Percentiles rank a stretch among this genome's conserved stretches.
Evolutionary conservation across 441 rosid genomes (phyloP).

Genomic region (Aquilaria agallochum): DNA sequence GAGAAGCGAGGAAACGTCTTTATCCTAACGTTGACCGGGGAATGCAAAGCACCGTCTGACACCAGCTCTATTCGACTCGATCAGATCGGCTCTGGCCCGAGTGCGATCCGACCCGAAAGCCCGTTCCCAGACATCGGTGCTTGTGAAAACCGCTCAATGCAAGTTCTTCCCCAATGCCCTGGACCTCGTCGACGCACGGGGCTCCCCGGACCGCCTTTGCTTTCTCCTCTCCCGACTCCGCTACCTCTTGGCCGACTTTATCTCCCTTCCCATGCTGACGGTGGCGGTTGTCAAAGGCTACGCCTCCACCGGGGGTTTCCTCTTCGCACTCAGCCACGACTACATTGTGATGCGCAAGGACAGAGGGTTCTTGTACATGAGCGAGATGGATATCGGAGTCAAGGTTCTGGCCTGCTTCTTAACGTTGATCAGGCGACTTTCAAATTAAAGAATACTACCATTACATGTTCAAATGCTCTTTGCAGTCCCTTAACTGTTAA

Average conservation of each 20-base stretch:
- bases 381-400: conserved; percentile 55
- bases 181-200: conserved; percentile 45
- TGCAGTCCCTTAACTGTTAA: too few species aligned
- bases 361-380: conserved; percentile 69
- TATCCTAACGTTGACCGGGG: conserved; percentile 46
- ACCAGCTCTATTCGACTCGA: conserved; percentile 38
- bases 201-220: conserved; percentile 18
- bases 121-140: conserved; percentile 26
- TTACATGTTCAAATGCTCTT: too few species aligned
- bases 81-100: conserved; percentile 35
- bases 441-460: neutral
- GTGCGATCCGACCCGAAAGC: conserved; percentile 33
- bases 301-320: conserved; percentile 59
- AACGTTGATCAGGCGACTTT: conserved; percentile 29
- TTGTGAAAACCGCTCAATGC: conserved; percentile 59
- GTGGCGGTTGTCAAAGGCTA: conserved; percentile 72
- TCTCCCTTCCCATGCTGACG: conserved; percentile 74
- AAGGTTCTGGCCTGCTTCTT: conserved; percentile 34
- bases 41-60: conserved; percentile 63
- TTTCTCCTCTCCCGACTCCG: conserved; percentile 35
- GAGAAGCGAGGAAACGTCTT: conserved; percentile 51
- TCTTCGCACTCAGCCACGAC: conserved; percentile 61
- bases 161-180: conserved; percentile 75
- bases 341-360: conserved; percentile 60
- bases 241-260: conserved; percentile 37